Conservation (phyloP, 2,329 filamentous ascomycete genomes). For the Polychaeton citri region DNA sequence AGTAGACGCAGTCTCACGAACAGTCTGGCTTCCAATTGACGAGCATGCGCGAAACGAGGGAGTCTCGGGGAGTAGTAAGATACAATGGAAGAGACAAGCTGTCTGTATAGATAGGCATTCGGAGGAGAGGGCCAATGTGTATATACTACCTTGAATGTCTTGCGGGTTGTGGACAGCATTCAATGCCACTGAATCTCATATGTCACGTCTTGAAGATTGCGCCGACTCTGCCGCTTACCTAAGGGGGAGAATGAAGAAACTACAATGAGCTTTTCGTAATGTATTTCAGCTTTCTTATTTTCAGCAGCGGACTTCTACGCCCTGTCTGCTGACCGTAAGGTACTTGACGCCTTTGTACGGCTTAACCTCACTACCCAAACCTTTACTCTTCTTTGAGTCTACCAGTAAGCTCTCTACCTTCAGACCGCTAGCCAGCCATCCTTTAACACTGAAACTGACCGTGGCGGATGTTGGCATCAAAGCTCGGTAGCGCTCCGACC, state of each 20-base stretch:
- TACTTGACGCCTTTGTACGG: conserved; percentile 99
- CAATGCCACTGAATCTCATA: neutral
- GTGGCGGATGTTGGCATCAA: conserved; percentile 36
- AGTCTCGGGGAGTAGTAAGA: too few relatives aligned
- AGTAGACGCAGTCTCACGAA: too few relatives aligned
- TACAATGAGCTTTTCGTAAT: too few relatives aligned
- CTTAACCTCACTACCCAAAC: conserved; percentile 74
- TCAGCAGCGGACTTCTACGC: conserved; percentile 36
- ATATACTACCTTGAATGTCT: conserved; percentile 4
- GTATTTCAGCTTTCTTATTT: neutral
- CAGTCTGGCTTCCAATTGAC: too few relatives aligned
- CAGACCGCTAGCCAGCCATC: conserved; percentile 52
- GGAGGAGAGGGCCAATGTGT: conserved; percentile 3
- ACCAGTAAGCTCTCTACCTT: conserved; percentile 49
- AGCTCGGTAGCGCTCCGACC: conserved; percentile 21
- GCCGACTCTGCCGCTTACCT: too few relatives aligned
- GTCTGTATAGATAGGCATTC: too few relatives aligned
- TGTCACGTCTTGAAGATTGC: too few relatives aligned
- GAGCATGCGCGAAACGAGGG: too few relatives aligned
- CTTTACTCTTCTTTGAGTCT: conserved; percentile 66
- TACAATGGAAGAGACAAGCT: neutral
- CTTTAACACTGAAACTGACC: conserved; percentile 41
- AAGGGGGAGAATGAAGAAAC: too few relatives aligned
- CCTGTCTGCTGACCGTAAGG: conserved; percentile 54
- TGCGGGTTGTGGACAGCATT: neutral